phyloP scores from a whole-genome alignment of 2,329 filamentous ascomycete genomes.

The Cryphonectria nitschkei region DNA sequence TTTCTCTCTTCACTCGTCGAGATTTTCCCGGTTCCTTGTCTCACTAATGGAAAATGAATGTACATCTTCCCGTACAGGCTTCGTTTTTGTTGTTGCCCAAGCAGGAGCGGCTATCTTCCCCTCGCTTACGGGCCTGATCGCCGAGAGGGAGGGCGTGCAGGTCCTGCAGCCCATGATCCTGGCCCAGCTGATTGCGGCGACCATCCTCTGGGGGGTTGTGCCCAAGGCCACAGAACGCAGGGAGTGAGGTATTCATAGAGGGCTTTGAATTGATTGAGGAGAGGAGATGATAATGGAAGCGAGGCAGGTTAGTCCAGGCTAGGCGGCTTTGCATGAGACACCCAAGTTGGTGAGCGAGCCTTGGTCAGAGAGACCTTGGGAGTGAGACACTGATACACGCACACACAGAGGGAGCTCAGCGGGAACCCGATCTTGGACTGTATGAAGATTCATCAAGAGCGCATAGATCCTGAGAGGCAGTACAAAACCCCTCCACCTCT shows the following conservation, averaged over 20 bases:
- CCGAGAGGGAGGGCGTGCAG: conserved; percentile 37
- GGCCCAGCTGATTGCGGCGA: conserved; percentile 47
- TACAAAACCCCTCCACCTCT: neutral
- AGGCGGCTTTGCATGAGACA: neutral
- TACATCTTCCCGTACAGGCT: conserved; percentile 34
- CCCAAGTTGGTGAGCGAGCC: neutral
- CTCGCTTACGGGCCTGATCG: conserved; percentile 53
- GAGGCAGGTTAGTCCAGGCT: neutral
- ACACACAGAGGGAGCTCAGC: neutral
- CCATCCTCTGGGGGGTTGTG: conserved; percentile 45
- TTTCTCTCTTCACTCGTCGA: neutral
- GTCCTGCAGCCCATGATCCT: conserved; percentile 51
- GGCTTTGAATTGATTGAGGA: neutral
- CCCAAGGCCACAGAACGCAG: neutral
- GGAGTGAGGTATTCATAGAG: neutral
- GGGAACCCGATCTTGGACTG: neutral
- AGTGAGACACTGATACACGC: too few relatives aligned
- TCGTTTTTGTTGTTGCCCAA: conserved; percentile 56
- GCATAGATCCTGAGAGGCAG: too few relatives aligned
- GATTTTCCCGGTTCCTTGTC: neutral
- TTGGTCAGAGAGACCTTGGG: neutral
- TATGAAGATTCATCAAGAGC: neutral
- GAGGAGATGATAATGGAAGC: neutral
- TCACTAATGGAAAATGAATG: neutral
- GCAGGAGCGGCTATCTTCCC: conserved; percentile 56